These are phyloP conservation scores for Centrapalus pauciflorus DNA, from an alignment of 129 eudicot species.

Conservation along the genomic window DNA sequence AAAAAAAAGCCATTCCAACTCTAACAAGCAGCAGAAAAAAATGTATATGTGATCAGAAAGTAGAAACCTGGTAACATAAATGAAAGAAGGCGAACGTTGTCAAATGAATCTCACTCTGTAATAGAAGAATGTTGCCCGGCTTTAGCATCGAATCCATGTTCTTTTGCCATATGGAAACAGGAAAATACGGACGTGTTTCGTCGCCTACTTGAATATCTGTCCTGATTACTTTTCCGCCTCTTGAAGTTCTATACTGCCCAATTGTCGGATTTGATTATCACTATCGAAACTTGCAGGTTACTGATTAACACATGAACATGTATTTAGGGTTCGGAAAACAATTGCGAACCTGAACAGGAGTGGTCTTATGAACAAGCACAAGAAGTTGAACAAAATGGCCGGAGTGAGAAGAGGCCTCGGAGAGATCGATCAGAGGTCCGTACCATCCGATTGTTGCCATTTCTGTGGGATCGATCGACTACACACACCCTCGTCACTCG, in stretches of 20 bases:
- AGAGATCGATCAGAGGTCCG: slow-evolving; percentile 70
- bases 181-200: slow-evolving; percentile 62
- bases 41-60: neutral
- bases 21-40: neutral
- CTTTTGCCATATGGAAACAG: slow-evolving; percentile 67
- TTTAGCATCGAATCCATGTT: slow-evolving; percentile 44
- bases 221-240: slow-evolving; percentile 63
- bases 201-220: slow-evolving; percentile 79
- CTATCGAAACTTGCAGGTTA: neutral
- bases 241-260: slow-evolving; percentile 55
- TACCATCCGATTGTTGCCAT: slow-evolving; percentile 74
- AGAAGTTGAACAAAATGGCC: slow-evolving; percentile 70
- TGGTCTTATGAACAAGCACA: slow-evolving; percentile 54
- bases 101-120: slow-evolving; percentile 46
- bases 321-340: slow-evolving; percentile 1
- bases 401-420: slow-evolving; percentile 51
- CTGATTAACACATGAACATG: neutral
- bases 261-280: neutral
- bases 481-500: no score
- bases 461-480: no score
- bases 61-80: neutral
- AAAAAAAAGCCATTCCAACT: no score
- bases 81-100: neutral
- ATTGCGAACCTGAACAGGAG: slow-evolving; percentile 56
- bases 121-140: slow-evolving; percentile 52